A percentile compares a stretch with the other conserved stretches of the same genome.
Conservation (phyloP, 2,329 filamentous ascomycete genomes). For the Cyphellophora europaea region DNA sequence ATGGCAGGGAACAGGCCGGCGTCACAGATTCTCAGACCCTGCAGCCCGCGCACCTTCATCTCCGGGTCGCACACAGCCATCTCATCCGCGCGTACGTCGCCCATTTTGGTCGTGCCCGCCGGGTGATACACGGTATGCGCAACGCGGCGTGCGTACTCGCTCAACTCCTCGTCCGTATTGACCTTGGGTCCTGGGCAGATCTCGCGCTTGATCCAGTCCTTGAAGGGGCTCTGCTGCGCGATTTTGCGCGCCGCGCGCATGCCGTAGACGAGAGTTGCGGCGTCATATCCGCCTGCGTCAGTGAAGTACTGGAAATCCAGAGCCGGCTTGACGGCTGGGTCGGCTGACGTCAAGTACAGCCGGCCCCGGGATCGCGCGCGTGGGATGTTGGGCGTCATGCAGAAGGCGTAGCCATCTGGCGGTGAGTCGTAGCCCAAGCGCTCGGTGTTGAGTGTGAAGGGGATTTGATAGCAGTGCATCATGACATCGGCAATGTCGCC, state of each 20-base stretch:
- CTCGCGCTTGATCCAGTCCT: slow-evolving; percentile 73
- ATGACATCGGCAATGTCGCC: slow-evolving; percentile 75
- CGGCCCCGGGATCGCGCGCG: slow-evolving; percentile 69
- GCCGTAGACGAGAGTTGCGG: slow-evolving; percentile 68
- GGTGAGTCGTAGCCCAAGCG: slow-evolving; percentile 66
- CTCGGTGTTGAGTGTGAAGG: slow-evolving; percentile 77
- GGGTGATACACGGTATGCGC: slow-evolving; percentile 90
- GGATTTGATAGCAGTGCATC: slow-evolving; percentile 97
- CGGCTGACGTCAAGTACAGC: slow-evolving; percentile 66
- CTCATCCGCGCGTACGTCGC: slow-evolving; percentile 57
- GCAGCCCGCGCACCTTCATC: slow-evolving; percentile 62
- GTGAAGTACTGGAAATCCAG: slow-evolving; percentile 88
- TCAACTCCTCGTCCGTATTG: slow-evolving; percentile 69
- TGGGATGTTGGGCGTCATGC: slow-evolving; percentile 88
- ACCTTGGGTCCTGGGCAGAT: slow-evolving; percentile 66
- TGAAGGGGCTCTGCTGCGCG: slow-evolving; percentile 67
- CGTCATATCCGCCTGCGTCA: slow-evolving; percentile 75
- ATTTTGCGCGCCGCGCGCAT: slow-evolving; percentile 69
- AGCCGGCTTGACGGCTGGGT: slow-evolving; percentile 69
- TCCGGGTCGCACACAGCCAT: slow-evolving; percentile 72
- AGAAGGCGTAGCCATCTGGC: slow-evolving; percentile 61
- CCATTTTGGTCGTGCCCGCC: slow-evolving; percentile 85
- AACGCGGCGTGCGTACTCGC: slow-evolving; percentile 68
- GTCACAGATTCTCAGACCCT: slow-evolving; percentile 70
- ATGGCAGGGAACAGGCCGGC: slow-evolving; percentile 84